phyloP scores from a whole-genome alignment of 75 land plant genomes.

The Pinus albicaulis region DNA sequence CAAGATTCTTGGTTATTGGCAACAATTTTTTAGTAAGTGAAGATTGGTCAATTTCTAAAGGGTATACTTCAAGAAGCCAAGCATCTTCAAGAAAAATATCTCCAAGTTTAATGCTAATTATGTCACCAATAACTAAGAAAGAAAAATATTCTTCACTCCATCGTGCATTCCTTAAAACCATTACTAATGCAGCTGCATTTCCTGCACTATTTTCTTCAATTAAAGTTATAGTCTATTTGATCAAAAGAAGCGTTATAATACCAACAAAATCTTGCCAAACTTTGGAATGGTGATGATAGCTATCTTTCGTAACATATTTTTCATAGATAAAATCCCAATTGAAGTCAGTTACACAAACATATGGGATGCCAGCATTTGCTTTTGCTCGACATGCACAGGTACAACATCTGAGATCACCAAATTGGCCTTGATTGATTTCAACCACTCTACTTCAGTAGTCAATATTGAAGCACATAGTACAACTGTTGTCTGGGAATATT shows the following conservation, averaged over 20 bases:
- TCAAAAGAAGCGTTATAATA: too few species aligned
- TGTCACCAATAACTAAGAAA: conserved; percentile 73
- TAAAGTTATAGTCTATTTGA: conserved; percentile 88
- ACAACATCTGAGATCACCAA: too few species aligned
- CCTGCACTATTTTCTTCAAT: conserved; percentile 94
- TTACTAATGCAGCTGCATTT: conserved; percentile 89
- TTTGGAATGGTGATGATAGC: background rate
- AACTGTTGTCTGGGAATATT: too few species aligned
- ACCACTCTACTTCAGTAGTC: too few species aligned
- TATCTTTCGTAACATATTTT: too few species aligned
- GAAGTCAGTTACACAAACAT: too few species aligned
- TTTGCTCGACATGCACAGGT: too few species aligned
- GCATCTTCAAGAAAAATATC: conserved; percentile 85
- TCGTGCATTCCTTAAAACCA: conserved; percentile 71
- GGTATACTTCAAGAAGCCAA: conserved; percentile 79
- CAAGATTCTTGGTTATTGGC: conserved; percentile 71
- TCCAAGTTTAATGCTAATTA: conserved; percentile 71
- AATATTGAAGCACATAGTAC: too few species aligned
- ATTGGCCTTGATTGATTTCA: too few species aligned
- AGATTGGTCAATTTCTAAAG: conserved; percentile 70
- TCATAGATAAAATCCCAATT: background rate
- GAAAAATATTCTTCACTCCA: conserved; percentile 79
- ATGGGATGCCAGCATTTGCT: too few species aligned
- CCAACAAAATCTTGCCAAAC: conserved; percentile 84
- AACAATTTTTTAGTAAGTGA: conserved; percentile 75